Evolutionary conservation across 805 yeast species (phyloP).

Genomic region (Grigorovia humatica): DNA sequence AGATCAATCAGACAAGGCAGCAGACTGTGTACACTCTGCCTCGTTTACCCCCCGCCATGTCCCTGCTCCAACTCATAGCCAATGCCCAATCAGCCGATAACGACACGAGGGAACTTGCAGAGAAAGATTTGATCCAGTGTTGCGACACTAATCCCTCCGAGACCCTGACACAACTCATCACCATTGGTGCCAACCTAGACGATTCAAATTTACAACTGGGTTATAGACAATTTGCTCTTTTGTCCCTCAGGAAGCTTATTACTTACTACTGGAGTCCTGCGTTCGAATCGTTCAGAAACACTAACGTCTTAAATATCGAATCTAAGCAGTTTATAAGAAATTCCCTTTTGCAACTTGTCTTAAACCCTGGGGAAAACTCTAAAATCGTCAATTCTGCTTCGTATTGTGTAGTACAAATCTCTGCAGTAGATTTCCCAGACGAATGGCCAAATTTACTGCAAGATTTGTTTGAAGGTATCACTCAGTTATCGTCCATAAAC

Average conservation of each 20-base stretch:
- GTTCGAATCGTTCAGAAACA: slow-evolving; percentile 63
- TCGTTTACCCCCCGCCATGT: too few species aligned
- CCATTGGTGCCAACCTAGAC: slow-evolving; percentile 29
- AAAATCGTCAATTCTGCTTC: slow-evolving; percentile 60
- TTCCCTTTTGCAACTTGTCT: slow-evolving; percentile 36
- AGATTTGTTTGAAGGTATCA: slow-evolving; percentile 35
- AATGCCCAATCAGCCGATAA: slow-evolving; percentile 40
- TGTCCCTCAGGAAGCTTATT: slow-evolving; percentile 57
- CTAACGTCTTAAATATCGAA: slow-evolving; percentile 41
- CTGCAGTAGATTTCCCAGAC: slow-evolving; percentile 87
- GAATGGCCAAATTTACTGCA: slow-evolving; percentile 77
- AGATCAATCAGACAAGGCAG: too few species aligned
- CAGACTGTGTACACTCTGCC: too few species aligned
- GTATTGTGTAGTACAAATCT: slow-evolving; percentile 71
- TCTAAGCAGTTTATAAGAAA: slow-evolving; percentile 43
- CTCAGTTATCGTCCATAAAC: slow-evolving; percentile 33
- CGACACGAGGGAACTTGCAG: slow-evolving; percentile 41
- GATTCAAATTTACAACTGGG: slow-evolving; percentile 20
- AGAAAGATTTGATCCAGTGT: slow-evolving; percentile 34
- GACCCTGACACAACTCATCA: slow-evolving; percentile 34
- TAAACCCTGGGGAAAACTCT: slow-evolving; percentile 38
- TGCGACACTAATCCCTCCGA: slow-evolving; percentile 42
- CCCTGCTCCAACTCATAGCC: slow-evolving; percentile 11
- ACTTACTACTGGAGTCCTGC: slow-evolving; percentile 78
- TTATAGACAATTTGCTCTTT: slow-evolving; percentile 50